These are phyloP conservation scores for California macrophylla DNA, from an alignment of 441 rosid genomes.

Conservation along the genomic window DNA sequence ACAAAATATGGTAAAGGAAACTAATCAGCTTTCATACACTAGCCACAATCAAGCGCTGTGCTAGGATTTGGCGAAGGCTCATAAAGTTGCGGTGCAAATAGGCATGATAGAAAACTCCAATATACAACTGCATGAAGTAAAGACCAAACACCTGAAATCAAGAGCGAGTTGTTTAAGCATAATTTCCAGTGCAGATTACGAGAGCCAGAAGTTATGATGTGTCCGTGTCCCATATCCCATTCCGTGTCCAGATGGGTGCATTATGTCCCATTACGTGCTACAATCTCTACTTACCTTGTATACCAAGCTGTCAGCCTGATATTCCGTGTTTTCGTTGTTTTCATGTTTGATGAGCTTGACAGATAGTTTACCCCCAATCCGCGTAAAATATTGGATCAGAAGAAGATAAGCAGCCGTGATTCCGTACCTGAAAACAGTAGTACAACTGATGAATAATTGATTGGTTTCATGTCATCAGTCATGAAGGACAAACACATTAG, in stretches of 20 bases:
- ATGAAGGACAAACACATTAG: not conserved
- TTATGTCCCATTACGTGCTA: no score
- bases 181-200: conserved; percentile 3
- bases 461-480: not conserved
- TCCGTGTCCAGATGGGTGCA: no score
- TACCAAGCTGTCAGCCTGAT: conserved; percentile 73
- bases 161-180: conserved; percentile 12
- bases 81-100: conserved; percentile 68
- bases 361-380: conserved; percentile 69
- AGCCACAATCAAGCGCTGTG: conserved; percentile 70
- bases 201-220: conserved; percentile 1
- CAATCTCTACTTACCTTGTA: conserved; percentile 50
- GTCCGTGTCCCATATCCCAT: not conserved
- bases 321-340: conserved; percentile 58
- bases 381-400: conserved; percentile 69
- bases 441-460: conserved; percentile 14
- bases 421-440: conserved; percentile 51
- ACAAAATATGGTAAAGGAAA: not conserved
- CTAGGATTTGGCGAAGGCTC: conserved; percentile 76
- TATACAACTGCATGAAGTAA: conserved; percentile 90
- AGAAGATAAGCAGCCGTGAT: conserved; percentile 75
- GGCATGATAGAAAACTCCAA: conserved; percentile 87
- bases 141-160: conserved; percentile 82
- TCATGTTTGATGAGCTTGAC: conserved; percentile 69
- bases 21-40: conserved; percentile 35